Conservation (phyloP, 164 flowering plant genomes). For the Kalanchoe fedtschenkoi region DNA sequence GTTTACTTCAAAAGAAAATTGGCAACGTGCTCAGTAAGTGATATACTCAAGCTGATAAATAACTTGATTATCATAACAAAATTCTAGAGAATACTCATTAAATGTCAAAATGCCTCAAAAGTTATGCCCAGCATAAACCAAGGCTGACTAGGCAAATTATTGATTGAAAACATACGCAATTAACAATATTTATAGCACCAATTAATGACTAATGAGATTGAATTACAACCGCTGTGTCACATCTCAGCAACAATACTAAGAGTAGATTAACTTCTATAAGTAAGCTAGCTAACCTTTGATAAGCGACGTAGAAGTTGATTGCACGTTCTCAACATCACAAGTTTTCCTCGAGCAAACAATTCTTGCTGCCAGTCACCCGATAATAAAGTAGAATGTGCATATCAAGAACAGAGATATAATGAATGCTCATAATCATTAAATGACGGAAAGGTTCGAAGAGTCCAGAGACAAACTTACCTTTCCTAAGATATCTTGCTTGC, state of each 20-base stretch:
- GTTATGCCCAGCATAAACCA: neutral
- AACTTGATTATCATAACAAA: neutral
- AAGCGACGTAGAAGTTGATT: constrained; percentile 97
- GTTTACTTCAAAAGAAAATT: neutral
- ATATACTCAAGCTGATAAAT: neutral
- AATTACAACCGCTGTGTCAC: neutral
- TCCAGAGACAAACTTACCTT: constrained; percentile 40
- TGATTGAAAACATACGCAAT: neutral
- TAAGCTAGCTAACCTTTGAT: constrained; percentile 55
- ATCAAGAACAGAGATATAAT: neutral
- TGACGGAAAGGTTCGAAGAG: neutral
- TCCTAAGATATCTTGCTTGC: constrained; percentile 92
- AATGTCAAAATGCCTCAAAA: neutral
- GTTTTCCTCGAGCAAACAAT: constrained; percentile 93
- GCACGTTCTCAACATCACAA: constrained; percentile 98
- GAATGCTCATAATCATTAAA: neutral
- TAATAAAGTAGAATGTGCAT: neutral
- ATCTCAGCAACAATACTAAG: neutral
- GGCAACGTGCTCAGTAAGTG: neutral
- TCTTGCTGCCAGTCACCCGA: constrained; percentile 52
- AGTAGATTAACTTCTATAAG: neutral
- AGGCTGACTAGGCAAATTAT: neutral
- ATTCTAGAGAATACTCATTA: neutral
- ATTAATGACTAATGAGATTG: neutral
- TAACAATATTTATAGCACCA: neutral